These are phyloP conservation scores for Pestalotiopsis sp. DNA, from an alignment of 2,329 filamentous ascomycete species.

Conservation along the genomic window DNA sequence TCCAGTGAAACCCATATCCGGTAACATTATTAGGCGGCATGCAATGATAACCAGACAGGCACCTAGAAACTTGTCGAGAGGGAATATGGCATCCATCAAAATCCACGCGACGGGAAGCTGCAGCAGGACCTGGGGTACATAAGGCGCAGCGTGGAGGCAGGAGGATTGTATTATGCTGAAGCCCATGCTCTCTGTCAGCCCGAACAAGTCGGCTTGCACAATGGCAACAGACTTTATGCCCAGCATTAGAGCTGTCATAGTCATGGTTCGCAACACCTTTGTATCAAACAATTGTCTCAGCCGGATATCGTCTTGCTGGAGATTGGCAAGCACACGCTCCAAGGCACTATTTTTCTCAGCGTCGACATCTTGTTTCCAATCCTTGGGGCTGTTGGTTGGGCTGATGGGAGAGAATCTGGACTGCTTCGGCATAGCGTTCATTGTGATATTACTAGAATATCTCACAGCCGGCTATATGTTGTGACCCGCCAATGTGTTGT, in stretches of 20 bases:
- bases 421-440: background rate
- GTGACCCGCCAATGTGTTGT: slow-evolving; percentile 19
- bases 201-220: background rate
- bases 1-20: background rate
- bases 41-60: background rate
- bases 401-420: background rate
- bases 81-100: background rate
- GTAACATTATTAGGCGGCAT: background rate
- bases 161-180: background rate
- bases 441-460: background rate
- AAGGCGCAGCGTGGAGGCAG: background rate
- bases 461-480: background rate
- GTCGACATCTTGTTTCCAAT: background rate
- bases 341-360: background rate
- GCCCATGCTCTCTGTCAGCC: background rate
- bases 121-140: background rate
- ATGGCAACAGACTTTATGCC: background rate
- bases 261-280: background rate
- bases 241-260: background rate
- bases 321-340: background rate
- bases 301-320: background rate
- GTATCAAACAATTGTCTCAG: background rate
- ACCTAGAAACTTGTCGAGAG: background rate
- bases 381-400: background rate
- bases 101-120: background rate